Base-by-base conservation (phyloP, 257 asterid genomes). In the Orobanche coerulescens region DNA sequence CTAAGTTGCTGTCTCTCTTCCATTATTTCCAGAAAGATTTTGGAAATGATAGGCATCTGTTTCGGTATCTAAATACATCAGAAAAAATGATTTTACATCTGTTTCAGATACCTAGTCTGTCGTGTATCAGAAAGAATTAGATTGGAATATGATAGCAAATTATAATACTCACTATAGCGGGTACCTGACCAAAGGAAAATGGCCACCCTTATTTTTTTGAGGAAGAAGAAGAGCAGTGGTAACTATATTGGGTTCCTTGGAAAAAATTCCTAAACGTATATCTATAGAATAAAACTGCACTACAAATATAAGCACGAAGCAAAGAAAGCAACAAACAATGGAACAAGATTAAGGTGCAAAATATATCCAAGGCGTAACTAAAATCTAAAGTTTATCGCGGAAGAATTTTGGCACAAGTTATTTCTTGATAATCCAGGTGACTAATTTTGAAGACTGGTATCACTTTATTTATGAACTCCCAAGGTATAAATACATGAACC, bases 271-370 rank as follows among this genome's bases (percentile, higher is more conserved):
- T 50, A 24, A 13, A 23, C 15, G 20, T 51, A 26, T 58, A 61
- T 30, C 34, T 24, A 13, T 30, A 30, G 33, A 62, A 31, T 26
- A 11, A n/a, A 34, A 33, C 31, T 26, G 14, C n/a, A n/a, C n/a
- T n/a, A 67, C 42, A 31, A 44, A 42, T 5, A 15, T 14, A 28
- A 42, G 24, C 42, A 5, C 0, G 19, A 3, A 12, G 28, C 61
- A 48, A 14, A 56, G 34, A 13, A 59, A 43, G 19, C 33, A 25
- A 24, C 47, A 23, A 62, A 54, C 18, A 44, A 10, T 20, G 33
- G 10, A 5, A 60, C 23, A 26, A 43, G 28, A 53, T 57, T 26
- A 22, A 70, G 68, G 39, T 31, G 34, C 14, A 19, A n/a, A 58
- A 67, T 5, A 34, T 9, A 34, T 47, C 23, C 25, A 24, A 24